Evolutionary conservation across 768 basidiomycete species (phyloP).

Genomic region (Lentinula lateritia): DNA sequence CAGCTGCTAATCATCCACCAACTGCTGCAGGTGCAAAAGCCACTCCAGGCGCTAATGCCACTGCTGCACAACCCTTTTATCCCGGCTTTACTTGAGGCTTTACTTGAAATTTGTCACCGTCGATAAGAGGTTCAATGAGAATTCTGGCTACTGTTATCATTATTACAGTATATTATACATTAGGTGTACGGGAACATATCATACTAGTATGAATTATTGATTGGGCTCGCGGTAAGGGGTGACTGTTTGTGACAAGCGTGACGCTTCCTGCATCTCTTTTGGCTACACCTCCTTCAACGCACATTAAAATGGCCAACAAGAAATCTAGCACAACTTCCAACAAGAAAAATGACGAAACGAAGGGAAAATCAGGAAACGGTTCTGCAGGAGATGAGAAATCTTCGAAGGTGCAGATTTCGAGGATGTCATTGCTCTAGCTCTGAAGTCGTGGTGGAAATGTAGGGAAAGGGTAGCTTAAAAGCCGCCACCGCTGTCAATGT

Average conservation of each 20-base stretch:
- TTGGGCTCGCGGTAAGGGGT: no score
- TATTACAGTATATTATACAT: background rate
- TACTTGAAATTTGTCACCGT: no score
- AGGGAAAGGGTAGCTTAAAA: constrained; percentile 46
- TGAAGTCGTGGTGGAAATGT: background rate
- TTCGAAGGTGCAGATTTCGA: constrained; percentile 26
- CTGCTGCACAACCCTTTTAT: background rate
- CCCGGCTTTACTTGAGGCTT: background rate
- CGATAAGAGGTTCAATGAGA: no score
- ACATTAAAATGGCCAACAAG: constrained; percentile 4
- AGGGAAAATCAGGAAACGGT: constrained; percentile 30
- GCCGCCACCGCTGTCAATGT: constrained; percentile 81
- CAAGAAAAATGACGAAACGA: constrained; percentile 34
- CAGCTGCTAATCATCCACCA: background rate
- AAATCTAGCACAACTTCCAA: constrained; percentile 7
- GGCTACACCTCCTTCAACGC: no score
- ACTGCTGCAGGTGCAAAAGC: background rate
- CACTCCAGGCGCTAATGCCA: background rate
- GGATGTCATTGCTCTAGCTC: background rate
- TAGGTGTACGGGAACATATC: background rate
- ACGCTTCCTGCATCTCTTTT: background rate
- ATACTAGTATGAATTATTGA: no score
- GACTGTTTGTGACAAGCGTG: background rate
- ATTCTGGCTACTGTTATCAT: background rate
- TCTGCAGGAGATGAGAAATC: constrained; percentile 31